Evolutionary conservation across 306 rosid species (phyloP).

Genomic region (Styphnolobium japonicum): DNA sequence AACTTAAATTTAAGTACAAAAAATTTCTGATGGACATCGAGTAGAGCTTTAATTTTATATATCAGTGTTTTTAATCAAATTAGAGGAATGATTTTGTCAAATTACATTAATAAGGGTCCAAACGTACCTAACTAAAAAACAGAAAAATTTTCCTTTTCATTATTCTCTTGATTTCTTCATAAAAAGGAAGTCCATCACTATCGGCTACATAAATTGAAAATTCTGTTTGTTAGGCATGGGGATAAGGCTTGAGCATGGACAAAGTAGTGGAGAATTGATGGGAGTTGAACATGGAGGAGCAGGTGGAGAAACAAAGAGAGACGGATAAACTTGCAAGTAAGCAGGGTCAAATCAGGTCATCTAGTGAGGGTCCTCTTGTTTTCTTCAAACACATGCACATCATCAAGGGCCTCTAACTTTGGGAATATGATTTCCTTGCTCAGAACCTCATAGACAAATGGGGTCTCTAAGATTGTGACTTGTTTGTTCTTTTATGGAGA

Average conservation of each 20-base stretch:
- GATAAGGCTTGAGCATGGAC: background rate
- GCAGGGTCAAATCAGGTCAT: background rate
- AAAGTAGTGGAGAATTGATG: background rate
- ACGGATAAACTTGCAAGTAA: background rate
- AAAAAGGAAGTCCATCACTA: background rate
- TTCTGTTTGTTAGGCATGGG: background rate
- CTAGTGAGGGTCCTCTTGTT: background rate
- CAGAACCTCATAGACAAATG: conserved; percentile 29
- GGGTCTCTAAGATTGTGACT: conserved; percentile 19
- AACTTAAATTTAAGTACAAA: too few species aligned
- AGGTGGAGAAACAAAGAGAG: background rate
- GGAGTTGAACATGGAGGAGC: background rate
- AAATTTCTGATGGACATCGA: too few species aligned
- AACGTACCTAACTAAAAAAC: background rate
- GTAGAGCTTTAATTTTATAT: too few species aligned
- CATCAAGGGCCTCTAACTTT: background rate
- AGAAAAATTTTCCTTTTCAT: background rate
- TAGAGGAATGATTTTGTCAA: too few species aligned
- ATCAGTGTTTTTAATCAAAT: too few species aligned
- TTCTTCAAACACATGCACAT: background rate
- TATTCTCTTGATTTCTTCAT: background rate
- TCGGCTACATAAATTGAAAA: background rate
- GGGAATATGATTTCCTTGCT: conserved; percentile 22
- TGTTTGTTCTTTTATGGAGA: background rate
- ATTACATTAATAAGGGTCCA: too few species aligned